Evolutionary conservation across 306 rosid species (phyloP), one percentile per base, ranked within the genome.

Genomic region (Neltuma alba): DNA sequence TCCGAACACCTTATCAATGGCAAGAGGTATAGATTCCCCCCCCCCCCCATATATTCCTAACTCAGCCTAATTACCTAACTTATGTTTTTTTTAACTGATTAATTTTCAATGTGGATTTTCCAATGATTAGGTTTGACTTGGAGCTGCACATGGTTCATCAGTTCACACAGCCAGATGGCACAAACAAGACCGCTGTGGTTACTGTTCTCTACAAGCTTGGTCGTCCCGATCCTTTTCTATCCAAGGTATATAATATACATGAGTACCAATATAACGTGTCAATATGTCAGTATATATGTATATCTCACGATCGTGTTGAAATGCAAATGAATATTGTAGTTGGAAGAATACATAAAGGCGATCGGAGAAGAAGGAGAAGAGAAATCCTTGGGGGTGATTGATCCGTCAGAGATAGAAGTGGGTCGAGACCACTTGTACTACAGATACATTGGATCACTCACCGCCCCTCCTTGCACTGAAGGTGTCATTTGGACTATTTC

Each of bases 111-210:
- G 7, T 64, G 21, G 8, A 7, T 37, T 25, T 30, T 54, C 30
- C 16, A 31, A 31, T 8, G 44, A 38, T 40, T n/a, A 90, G 97
- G 89, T 89, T 80, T 76, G 96, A 87, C 37, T 52, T 89, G 84
- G 97, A 93, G 76, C 52, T 91, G 20, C 97, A 93, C 55, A 85
- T 91, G 92, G 88, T 93, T 70, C 98, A 93, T 75, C 41, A 40
- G 31, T 74, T 64, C 70, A 61, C 79, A 34, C 82, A 86, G 57
- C 78, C 85, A n/a, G 81, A 74, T 44, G 86, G 75, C 23, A 68
- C 47, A 34, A 81, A 84, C 65, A 84, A 76, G 28, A 85, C 88
- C 1, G 92, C 91, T 40, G 93, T 88, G 10, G 41, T 86, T 77
- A 88, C 83, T 54, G 67, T 86, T 61, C 72, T 93, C 79, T 91